These are phyloP conservation scores for Yamadazyma trypodendri DNA, from an alignment of 1,139 yeast species.

Conservation along the genomic window DNA sequence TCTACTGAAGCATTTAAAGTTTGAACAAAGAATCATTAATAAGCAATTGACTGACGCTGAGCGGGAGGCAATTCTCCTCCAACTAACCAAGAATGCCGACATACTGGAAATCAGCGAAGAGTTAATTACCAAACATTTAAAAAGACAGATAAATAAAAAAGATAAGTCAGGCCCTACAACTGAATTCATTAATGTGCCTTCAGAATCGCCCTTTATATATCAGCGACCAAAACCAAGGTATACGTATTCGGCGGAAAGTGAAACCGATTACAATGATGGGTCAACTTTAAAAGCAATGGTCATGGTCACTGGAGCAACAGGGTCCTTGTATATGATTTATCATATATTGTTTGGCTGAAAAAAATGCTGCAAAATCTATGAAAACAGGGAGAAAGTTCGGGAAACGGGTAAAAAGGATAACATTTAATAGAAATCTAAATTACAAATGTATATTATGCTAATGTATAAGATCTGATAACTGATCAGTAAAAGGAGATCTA, in stretches of 20 bases:
- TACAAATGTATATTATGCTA: slow-evolving; percentile 11
- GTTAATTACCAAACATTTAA: slow-evolving; percentile 42
- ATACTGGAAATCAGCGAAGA: slow-evolving; percentile 36
- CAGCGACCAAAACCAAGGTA: slow-evolving; percentile 19
- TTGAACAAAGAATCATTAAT: slow-evolving; percentile 55
- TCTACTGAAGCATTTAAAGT: slow-evolving; percentile 56
- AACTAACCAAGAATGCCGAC: slow-evolving; percentile 34
- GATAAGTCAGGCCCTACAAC: slow-evolving; percentile 10
- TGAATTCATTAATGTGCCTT: slow-evolving; percentile 10
- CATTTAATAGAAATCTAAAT: slow-evolving; percentile 1
- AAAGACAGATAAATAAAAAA: slow-evolving; percentile 35
- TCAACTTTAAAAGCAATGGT: slow-evolving; percentile 22
- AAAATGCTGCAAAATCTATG: slow-evolving; percentile 1
- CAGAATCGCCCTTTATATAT: slow-evolving; percentile 32
- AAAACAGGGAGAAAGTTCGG: too few relatives aligned
- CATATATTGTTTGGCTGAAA: slow-evolving; percentile 1
- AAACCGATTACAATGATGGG: slow-evolving; percentile 22
- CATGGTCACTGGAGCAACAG: slow-evolving; percentile 34
- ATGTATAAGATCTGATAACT: slow-evolving; percentile 7
- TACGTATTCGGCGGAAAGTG: slow-evolving; percentile 7
- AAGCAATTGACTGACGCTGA: slow-evolving; percentile 34
- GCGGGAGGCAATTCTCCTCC: slow-evolving; percentile 33
- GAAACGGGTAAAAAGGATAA: not conserved
- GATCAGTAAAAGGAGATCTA: slow-evolving; percentile 2
- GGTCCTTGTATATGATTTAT: slow-evolving; percentile 20